Percentiles rank a stretch among this genome's conserved stretches.
These are phyloP conservation scores for Medicago ruthenica DNA, from an alignment of 306 rosid species.

Conservation along the genomic window DNA sequence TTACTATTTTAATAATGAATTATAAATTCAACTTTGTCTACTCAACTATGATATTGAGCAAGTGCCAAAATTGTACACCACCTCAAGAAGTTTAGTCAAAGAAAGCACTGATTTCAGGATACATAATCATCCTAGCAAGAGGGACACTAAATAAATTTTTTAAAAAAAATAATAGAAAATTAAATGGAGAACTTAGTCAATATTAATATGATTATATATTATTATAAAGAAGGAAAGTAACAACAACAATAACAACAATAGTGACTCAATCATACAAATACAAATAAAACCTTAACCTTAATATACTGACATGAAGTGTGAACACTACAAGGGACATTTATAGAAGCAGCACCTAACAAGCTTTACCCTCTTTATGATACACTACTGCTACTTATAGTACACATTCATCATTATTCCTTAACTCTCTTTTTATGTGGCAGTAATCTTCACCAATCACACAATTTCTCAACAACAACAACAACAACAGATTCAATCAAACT, in stretches of 20 bases:
- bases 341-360: conserved; percentile 41
- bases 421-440: not conserved
- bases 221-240: not conserved
- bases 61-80: conserved; percentile 43
- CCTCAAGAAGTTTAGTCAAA: conserved; percentile 33
- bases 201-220: conserved; percentile 1
- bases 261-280: conserved; percentile 4
- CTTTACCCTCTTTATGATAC: conserved; percentile 34
- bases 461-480: not conserved
- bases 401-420: conserved; percentile 46
- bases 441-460: not conserved
- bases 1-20: conserved; percentile 37
- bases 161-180: not conserved
- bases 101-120: not conserved
- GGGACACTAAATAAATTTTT: not conserved
- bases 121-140: not conserved
- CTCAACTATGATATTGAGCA: conserved; percentile 31
- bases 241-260: conserved; percentile 13
- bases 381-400: not conserved
- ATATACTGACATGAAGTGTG: conserved; percentile 12
- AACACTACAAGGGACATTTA: conserved; percentile 40
- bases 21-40: conserved; percentile 34
- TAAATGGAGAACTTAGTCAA: not conserved
- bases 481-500: not conserved
- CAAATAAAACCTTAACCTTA: too few relatives aligned